Evolutionary conservation across 176 grass and related monocot species (phyloP).

Genomic region (Rhynchospora pubera): DNA sequence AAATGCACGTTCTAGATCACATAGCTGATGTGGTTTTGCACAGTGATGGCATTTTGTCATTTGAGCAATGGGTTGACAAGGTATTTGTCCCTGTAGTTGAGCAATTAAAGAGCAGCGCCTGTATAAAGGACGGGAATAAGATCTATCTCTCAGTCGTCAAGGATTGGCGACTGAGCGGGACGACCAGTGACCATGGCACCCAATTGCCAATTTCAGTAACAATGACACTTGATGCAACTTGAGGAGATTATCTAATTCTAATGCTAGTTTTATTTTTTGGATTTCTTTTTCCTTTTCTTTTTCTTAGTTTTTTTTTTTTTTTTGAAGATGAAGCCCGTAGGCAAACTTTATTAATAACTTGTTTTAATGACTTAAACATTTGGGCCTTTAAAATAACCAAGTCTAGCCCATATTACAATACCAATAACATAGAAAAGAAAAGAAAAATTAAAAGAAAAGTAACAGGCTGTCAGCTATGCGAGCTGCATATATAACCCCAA

Average conservation of each 20-base stretch:
- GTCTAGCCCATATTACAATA: no score
- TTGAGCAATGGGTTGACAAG: slow-evolving; percentile 47
- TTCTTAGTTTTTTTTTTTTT: no score
- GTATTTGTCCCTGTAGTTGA: slow-evolving; percentile 35
- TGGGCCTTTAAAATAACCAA: no score
- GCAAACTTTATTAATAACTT: no score
- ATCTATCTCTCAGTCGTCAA: slow-evolving; percentile 38
- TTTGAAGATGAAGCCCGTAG: no score
- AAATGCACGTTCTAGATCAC: slow-evolving; percentile 29
- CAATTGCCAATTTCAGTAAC: slow-evolving; percentile 34
- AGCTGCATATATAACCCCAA: no score
- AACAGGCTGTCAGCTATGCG: no score
- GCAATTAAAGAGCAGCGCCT: slow-evolving; percentile 34
- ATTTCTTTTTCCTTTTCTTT: background rate
- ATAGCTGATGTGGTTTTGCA: slow-evolving; percentile 32
- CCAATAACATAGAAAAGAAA: no score
- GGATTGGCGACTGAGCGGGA: slow-evolving; percentile 12
- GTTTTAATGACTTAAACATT: no score
- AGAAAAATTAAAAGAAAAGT: no score
- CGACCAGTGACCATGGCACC: background rate
- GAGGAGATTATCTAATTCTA: slow-evolving; percentile 4
- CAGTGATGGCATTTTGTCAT: slow-evolving; percentile 9
- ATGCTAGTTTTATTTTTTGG: background rate
- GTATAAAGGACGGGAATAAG: slow-evolving; percentile 24
- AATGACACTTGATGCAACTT: slow-evolving; percentile 41